Percentiles rank a stretch among this genome's conserved stretches.
Conservation (phyloP, 1,139 yeast genomes). For the Hemisphaericaspora subhashii region DNA sequence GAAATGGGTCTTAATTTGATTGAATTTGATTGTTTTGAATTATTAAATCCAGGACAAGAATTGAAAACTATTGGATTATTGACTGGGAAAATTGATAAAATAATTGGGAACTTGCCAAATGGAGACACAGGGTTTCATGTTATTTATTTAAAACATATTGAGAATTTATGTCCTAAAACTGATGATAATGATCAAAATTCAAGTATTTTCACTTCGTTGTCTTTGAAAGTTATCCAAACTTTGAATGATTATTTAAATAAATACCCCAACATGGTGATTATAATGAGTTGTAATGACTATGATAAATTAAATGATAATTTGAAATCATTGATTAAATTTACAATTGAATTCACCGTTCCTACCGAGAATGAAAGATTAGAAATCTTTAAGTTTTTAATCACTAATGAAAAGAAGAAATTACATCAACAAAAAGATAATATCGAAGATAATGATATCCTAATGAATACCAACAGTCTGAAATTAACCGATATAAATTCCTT, state of each 20-base stretch:
- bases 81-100: conserved; percentile 71
- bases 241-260: conserved; percentile 52
- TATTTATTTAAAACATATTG: conserved; percentile 71
- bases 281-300: conserved; percentile 70
- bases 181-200: conserved; percentile 65
- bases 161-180: conserved; percentile 65
- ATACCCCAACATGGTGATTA: conserved; percentile 47
- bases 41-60: conserved; percentile 69
- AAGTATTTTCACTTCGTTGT: conserved; percentile 51
- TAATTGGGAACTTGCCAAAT: conserved; percentile 24
- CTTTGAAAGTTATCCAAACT: conserved; percentile 60
- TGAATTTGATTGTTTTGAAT: conserved; percentile 67
- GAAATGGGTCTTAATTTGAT: conserved; percentile 68
- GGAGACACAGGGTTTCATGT: conserved; percentile 34
- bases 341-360: conserved; percentile 75
- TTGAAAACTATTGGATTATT: conserved; percentile 77
- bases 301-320: conserved; percentile 69
- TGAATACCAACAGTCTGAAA: conserved; percentile 10
- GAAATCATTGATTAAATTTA: conserved; percentile 73
- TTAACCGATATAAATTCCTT: conserved; percentile 21
- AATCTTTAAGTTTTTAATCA: conserved; percentile 56
- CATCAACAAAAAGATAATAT: conserved; percentile 4
- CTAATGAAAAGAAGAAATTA: conserved; percentile 18
- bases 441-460: conserved; percentile 1
- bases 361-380: conserved; percentile 67